phyloP scores from a whole-genome alignment of 345 rosid species.

The Dimocarpus longan region DNA sequence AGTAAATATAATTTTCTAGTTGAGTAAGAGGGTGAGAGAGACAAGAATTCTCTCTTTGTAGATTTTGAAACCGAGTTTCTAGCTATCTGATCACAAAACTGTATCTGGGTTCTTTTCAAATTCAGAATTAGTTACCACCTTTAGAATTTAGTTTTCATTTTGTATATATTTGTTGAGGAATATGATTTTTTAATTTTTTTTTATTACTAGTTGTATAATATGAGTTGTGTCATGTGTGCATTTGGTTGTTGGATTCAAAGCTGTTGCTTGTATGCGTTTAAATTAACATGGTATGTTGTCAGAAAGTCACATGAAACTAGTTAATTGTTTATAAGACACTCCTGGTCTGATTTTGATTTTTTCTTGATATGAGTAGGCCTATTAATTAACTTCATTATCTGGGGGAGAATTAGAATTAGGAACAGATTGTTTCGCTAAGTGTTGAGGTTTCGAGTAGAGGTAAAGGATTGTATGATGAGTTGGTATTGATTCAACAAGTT shows the following conservation, averaged over 20 bases:
- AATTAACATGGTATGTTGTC: background rate
- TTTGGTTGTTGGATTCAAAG: conserved; percentile 5
- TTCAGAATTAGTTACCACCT: too few species aligned
- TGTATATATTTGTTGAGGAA: background rate
- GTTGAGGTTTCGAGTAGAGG: conserved; percentile 1
- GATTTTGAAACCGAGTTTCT: too few species aligned
- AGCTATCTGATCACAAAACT: too few species aligned
- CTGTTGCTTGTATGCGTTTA: background rate
- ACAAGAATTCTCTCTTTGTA: too few species aligned
- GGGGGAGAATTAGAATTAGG: conserved; percentile 4
- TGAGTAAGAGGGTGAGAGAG: too few species aligned
- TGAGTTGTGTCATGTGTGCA: background rate
- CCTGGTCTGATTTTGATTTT: background rate
- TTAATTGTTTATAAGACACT: background rate
- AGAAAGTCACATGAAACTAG: background rate
- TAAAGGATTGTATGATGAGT: conserved; percentile 15
- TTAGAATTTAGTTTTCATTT: too few species aligned
- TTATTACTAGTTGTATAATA: background rate
- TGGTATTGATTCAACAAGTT: conserved; percentile 22
- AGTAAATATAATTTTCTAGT: background rate
- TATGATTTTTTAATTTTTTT: background rate
- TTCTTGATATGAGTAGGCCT: conserved; percentile 17
- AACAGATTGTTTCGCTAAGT: conserved; percentile 14
- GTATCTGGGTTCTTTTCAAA: too few species aligned
- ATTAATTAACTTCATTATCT: background rate